Percentiles rank a stretch among this genome's conserved stretches.
phyloP scores from a whole-genome alignment of 805 yeast genomes.

The Yamadazyma phyllophila region DNA sequence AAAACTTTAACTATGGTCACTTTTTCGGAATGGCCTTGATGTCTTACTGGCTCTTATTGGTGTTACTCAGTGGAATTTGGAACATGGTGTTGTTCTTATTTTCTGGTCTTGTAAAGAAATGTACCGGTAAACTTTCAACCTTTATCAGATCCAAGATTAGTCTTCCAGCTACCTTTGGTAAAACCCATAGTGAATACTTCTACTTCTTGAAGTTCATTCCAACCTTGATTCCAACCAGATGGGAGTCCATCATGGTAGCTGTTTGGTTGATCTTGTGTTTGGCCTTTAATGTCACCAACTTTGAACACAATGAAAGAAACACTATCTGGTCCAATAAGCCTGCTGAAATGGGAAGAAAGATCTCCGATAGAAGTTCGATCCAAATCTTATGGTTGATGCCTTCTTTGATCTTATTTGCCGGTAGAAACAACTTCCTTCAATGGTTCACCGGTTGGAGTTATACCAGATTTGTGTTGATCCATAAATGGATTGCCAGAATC shows the following conservation, averaged over 20 bases:
- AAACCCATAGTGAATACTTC: conserved; percentile 16
- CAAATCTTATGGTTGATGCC: conserved; percentile 56
- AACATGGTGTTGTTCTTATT: conserved; percentile 21
- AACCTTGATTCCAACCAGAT: conserved; percentile 49
- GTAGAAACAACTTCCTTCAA: conserved; percentile 68
- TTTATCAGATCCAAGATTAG: conserved; percentile 23
- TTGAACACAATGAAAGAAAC: conserved; percentile 24
- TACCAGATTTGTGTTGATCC: conserved; percentile 59
- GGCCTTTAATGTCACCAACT: conserved; percentile 26
- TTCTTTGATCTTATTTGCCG: conserved; percentile 59
- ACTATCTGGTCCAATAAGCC: conserved; percentile 22
- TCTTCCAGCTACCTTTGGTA: conserved; percentile 24
- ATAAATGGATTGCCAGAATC: conserved; percentile 63
- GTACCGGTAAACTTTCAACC: conserved; percentile 20
- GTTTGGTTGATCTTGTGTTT: conserved; percentile 36
- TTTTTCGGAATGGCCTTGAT: conserved; percentile 29
- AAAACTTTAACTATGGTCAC: conserved; percentile 40
- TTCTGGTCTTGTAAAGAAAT: conserved; percentile 29
- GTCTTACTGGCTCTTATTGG: conserved; percentile 29
- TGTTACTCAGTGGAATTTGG: conserved; percentile 33
- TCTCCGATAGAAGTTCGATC: conserved; percentile 56
- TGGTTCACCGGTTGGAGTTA: conserved; percentile 61
- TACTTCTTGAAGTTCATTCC: conserved; percentile 15
- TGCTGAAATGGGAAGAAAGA: conserved; percentile 35
- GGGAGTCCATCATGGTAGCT: conserved; percentile 45